phyloP scores from a whole-genome alignment of 306 rosid species.

The Elaeagnus macrophylla region DNA sequence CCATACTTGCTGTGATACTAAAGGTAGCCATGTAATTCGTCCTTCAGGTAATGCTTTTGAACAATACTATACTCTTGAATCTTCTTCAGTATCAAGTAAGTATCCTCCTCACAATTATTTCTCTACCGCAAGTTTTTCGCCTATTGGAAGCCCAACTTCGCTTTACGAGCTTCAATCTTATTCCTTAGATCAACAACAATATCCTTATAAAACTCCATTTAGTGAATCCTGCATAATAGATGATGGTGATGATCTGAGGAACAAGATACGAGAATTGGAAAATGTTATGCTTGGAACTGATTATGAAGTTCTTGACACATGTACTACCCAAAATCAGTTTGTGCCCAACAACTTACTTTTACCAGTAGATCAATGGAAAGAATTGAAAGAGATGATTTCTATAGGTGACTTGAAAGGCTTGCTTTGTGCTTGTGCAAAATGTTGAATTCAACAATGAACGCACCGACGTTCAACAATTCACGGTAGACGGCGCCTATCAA shows the following conservation, averaged over 20 bases:
- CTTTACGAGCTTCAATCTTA: slow-evolving; percentile 39
- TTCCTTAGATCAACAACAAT: slow-evolving; percentile 19
- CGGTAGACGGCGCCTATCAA: too few relatives aligned
- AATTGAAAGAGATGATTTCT: slow-evolving; percentile 45
- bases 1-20: slow-evolving; percentile 36
- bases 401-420: slow-evolving; percentile 59
- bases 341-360: slow-evolving; percentile 18
- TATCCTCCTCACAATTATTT: slow-evolving; percentile 56
- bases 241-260: slow-evolving; percentile 46
- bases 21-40: slow-evolving; percentile 34
- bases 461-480: too few relatives aligned
- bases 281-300: slow-evolving; percentile 70
- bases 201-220: slow-evolving; percentile 39
- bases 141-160: slow-evolving; percentile 47
- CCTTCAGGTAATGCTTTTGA: slow-evolving; percentile 31
- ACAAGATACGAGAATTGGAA: slow-evolving; percentile 77
- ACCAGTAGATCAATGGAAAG: slow-evolving; percentile 48
- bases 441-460: too few relatives aligned
- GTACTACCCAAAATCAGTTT: slow-evolving; percentile 17
- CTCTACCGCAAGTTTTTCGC: slow-evolving; percentile 45
- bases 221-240: slow-evolving; percentile 46
- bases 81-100: slow-evolving; percentile 41
- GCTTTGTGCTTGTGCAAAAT: slow-evolving; percentile 79
- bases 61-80: slow-evolving; percentile 46
- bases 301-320: slow-evolving; percentile 33